Conservation (phyloP, 306 rosid species). For the Abrus pulchellus region DNA sequence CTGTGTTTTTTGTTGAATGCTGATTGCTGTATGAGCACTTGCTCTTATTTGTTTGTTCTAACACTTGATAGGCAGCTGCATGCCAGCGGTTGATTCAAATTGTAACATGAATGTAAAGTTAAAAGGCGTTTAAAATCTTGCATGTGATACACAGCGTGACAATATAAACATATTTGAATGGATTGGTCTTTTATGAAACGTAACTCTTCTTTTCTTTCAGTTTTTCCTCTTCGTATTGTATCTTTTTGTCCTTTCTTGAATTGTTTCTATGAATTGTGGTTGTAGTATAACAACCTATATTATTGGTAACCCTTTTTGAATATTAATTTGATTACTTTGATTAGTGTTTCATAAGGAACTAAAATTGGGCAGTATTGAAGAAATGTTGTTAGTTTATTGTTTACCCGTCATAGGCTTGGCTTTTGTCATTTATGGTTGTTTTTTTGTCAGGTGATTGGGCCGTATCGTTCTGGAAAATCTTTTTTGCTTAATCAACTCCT, state of each 20-base stretch:
- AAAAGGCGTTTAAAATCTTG: neutral
- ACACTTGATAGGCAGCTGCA: slow-evolving; percentile 3
- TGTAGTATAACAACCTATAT: neutral
- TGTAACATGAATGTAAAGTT: slow-evolving; percentile 16
- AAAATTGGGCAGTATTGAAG: slow-evolving; percentile 11
- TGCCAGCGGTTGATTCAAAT: slow-evolving; percentile 18
- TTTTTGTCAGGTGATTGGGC: slow-evolving; percentile 86
- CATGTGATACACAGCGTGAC: slow-evolving; percentile 19
- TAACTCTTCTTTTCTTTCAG: neutral
- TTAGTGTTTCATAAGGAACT: slow-evolving; percentile 33
- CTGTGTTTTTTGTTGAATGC: neutral
- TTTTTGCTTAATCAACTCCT: slow-evolving; percentile 97
- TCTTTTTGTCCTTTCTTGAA: slow-evolving; percentile 30
- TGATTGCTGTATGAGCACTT: slow-evolving; percentile 11
- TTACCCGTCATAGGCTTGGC: slow-evolving; percentile 33
- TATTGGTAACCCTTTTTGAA: neutral
- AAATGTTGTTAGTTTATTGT: slow-evolving; percentile 5
- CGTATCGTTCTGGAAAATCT: slow-evolving; percentile 96
- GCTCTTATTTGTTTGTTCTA: neutral
- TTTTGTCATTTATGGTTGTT: slow-evolving; percentile 46
- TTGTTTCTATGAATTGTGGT: neutral
- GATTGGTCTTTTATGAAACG: neutral
- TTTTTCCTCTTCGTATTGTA: neutral
- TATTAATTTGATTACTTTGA: neutral
- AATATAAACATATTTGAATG: slow-evolving; percentile 25